Evolutionary conservation across 2,329 filamentous ascomycete species (phyloP), one percentile per base, ranked within the genome.

Genomic region (Magnaporthiopsis rhizophila): DNA sequence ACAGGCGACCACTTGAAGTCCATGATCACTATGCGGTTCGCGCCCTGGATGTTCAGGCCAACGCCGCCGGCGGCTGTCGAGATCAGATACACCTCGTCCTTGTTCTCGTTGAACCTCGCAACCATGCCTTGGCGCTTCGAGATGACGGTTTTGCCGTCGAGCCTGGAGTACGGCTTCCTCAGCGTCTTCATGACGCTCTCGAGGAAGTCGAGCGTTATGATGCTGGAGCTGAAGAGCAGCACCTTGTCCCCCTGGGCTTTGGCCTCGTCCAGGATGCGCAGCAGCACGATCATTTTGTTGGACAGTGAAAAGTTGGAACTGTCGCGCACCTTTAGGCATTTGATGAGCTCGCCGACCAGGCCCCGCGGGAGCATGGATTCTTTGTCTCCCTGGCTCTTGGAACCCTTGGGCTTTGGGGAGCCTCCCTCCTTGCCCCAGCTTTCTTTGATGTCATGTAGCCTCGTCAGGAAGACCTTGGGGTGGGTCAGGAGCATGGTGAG

Each of bases 11-110:
- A 97, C 66, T 83, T 81, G 71, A 89, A 91, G 72, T 97, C 93
- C 64, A 96, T 89, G 26, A 97, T 89, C 26, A 97, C 83, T 1
- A 97, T 90, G 26, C 93, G 86, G 72, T 92, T 97, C 1, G 93
- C 93, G 1, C 89, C 88, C 57, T 86, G 85, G 15, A 97, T 89
- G 66, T 97, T 97, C 62, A 97, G 79, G 0, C 93, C 93, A 1
- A 92, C 78, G 0, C 92, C 91, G 28, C 92, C 93, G 11, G 93
- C 91, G 66, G 76, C 86, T 0, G 92, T 97, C 0, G 92, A 96
- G 65, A 97, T 92, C 2, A 97, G 78, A 71, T 91, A 91, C 0
- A 96, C 80, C 30, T 86, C 81, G 1, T 76, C 74, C 2, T 75
- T 67, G 0, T 78, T 78, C 0, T 72, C 71, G 69, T 95, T 93